Conservation (phyloP, 2,329 filamentous ascomycete genomes). For the Trichoderma endophyticum region DNA sequence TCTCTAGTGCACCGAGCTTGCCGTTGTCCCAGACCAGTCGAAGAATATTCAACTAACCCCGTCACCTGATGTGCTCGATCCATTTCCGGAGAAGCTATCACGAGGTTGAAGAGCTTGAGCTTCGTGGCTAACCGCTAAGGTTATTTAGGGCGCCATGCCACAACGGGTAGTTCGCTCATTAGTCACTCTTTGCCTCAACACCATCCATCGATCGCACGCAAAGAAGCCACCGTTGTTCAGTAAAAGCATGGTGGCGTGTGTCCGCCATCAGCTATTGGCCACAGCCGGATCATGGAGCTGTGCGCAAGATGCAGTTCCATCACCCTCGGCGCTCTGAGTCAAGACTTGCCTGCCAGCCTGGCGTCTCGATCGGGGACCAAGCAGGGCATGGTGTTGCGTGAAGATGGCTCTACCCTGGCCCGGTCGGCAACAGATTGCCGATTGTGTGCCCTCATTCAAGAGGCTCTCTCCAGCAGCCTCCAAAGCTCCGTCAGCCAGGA, state of each 20-base stretch:
- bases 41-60: neutral
- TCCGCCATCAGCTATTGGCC: neutral
- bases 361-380: neutral
- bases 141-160: constrained; percentile 13
- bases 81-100: neutral
- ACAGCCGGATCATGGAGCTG: constrained; percentile 3
- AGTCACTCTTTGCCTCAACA: neutral
- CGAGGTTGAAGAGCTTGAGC: neutral
- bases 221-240: neutral
- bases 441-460: constrained; percentile 11
- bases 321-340: neutral
- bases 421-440: constrained; percentile 10
- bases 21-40: neutral
- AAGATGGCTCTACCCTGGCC: constrained; percentile 11
- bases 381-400: constrained; percentile 15
- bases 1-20: neutral
- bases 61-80: neutral
- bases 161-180: neutral
- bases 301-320: constrained; percentile 8
- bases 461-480: neutral
- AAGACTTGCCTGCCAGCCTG: neutral
- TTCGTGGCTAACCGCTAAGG: constrained; percentile 6
- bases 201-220: neutral
- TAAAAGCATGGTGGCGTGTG: constrained; percentile 14
- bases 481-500: neutral